These are phyloP conservation scores for Setomelanomma holmii DNA, from an alignment of 2,329 filamentous ascomycete genomes.

Conservation along the genomic window DNA sequence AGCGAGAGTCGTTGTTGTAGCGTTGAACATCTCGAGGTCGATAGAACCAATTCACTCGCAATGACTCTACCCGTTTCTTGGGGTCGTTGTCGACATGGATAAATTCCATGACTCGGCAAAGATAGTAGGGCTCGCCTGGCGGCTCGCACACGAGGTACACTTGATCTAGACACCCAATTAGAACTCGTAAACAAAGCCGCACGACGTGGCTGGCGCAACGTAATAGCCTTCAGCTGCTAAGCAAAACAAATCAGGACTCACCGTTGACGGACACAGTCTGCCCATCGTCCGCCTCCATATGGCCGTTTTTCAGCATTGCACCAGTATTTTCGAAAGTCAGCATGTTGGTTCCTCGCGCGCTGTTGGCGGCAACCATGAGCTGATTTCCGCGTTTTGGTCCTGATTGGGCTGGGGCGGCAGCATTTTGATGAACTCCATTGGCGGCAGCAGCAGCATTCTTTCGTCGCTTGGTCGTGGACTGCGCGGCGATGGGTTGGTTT, in stretches of 20 bases:
- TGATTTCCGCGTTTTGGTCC: constrained; percentile 40
- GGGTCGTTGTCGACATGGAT: constrained; percentile 76
- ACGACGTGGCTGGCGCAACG: constrained; percentile 39
- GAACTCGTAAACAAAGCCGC: constrained; percentile 36
- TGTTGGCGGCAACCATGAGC: constrained; percentile 49
- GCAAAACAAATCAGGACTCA: constrained; percentile 53
- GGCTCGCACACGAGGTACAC: constrained; percentile 98
- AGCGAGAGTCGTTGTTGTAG: constrained; percentile 86
- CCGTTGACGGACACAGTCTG: constrained; percentile 84
- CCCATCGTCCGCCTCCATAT: constrained; percentile 88
- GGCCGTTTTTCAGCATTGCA: constrained; percentile 73
- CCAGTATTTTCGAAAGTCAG: constrained; percentile 81
- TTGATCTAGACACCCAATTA: constrained; percentile 66
- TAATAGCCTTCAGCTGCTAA: constrained; percentile 30
- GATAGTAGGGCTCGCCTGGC: constrained; percentile 95
- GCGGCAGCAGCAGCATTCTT: constrained; percentile 68
- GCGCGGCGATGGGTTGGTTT: constrained; percentile 42
- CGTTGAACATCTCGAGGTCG: constrained; percentile 94
- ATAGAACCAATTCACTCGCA: constrained; percentile 98
- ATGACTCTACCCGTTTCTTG: constrained; percentile 76
- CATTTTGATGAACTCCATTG: constrained; percentile 44
- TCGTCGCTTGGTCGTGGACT: constrained; percentile 72
- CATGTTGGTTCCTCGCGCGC: constrained; percentile 77
- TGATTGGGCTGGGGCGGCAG: constrained; percentile 51
- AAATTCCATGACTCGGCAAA: constrained; percentile 98